A percentile compares a stretch with the other conserved stretches of the same genome.
phyloP scores from a whole-genome alignment of 1,284 basidiomycete genomes.

The Puccinia sorghi region DNA sequence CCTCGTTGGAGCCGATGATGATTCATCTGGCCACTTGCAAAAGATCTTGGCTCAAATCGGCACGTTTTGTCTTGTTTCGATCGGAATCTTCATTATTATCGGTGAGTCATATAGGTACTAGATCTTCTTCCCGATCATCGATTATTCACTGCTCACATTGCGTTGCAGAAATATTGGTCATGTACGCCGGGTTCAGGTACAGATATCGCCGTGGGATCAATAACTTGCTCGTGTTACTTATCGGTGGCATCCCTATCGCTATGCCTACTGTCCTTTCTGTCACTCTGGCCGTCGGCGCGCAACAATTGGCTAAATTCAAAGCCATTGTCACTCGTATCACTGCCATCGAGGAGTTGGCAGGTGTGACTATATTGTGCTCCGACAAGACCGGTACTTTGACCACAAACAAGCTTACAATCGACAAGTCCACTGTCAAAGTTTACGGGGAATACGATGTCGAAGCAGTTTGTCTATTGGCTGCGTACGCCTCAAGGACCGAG shows the following conservation, averaged over 20 bases:
- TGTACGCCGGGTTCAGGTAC: slow-evolving; percentile 85
- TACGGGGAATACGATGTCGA: slow-evolving; percentile 86
- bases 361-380: slow-evolving; percentile 78
- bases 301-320: slow-evolving; percentile 97
- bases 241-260: slow-evolving; percentile 95
- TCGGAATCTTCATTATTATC: slow-evolving; percentile 60
- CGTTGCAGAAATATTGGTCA: slow-evolving; percentile 67
- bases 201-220: slow-evolving; percentile 89
- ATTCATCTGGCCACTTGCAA: slow-evolving; percentile 94
- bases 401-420: slow-evolving; percentile 98
- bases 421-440: slow-evolving; percentile 85
- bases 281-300: slow-evolving; percentile 94
- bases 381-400: slow-evolving; percentile 64
- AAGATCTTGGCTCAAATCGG: slow-evolving; percentile 96
- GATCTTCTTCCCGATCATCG: not conserved
- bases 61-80: slow-evolving; percentile 89
- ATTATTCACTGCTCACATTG: slow-evolving; percentile 61
- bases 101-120: slow-evolving; percentile 15
- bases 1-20: slow-evolving; percentile 91
- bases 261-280: slow-evolving; percentile 97
- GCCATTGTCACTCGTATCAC: slow-evolving; percentile 98
- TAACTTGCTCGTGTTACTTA: slow-evolving; percentile 94
- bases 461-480: slow-evolving; percentile 86
- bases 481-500: slow-evolving; percentile 95
- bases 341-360: slow-evolving; percentile 93